Base-by-base conservation (phyloP, 139 green algal species). In the Yamagishiella unicocca region DNA sequence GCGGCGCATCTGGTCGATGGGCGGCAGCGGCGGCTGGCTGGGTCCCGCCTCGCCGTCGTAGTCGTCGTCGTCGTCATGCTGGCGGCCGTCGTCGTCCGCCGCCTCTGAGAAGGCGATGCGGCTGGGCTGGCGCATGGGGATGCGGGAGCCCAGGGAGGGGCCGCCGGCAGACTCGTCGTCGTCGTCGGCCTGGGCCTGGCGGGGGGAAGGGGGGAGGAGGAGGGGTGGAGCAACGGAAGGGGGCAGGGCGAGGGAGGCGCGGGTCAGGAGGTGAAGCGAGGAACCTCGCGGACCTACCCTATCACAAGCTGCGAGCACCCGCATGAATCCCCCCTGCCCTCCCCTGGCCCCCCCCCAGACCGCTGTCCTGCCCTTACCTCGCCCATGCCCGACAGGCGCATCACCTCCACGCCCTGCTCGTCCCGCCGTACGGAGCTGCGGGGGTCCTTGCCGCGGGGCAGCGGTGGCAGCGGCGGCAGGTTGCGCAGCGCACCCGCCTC, bases 401-500 rank as follows among this genome's bases (percentile, higher is more conserved):
- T 25, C 3, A 78, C 46, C 64, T 86, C 80, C 31, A 77, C 31
- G 21, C 80, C 80, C 0, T 64, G 24, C 79, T 75, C 79, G 40
- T 75, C 70, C 25, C 70, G 70, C 70, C 70, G 70, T 17, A 74
- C 66, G 25, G 3, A n/a, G 35, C 25, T 35, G 31, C 7, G 33
- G 33, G 45, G 31, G 3, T 74, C 66, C 6, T 35, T 74, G 37
- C 17, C 33, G 14, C 55, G 55, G 14, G 12, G 37, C 66, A 25
- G 72, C 14, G 46, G 46, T 21, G 2, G 21, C 19, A 38, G 21
- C 10, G 7, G 61, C 10, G 79, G 79, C 80, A 86, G 62, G 66
- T 86, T 77, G 43, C n/a, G 80, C 62, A 46, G 80, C 66, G 80
- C 80, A 33, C 80, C 42, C 27, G 62, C 80, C 66, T 86, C 80